Base-by-base conservation (phyloP, 768 basidiomycete species). In the Cystobasidium tubakii region DNA sequence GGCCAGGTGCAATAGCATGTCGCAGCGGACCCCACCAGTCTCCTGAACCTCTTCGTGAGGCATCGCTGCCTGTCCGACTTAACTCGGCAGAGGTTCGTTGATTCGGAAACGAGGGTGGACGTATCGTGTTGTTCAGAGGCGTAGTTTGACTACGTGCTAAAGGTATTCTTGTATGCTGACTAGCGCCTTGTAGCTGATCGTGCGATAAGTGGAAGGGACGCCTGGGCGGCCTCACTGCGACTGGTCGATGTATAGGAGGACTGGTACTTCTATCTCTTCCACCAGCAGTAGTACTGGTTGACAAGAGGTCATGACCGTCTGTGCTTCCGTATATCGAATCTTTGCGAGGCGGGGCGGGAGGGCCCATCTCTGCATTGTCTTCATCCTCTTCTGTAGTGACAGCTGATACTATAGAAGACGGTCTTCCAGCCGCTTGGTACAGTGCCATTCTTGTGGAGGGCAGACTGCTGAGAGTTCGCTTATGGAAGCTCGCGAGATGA, bases 1-100 rank as follows among this genome's bases (percentile, higher is more conserved):
- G 55, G 7, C 46, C 53, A 39, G 36, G n/a, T 54, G 36, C 53
- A 17, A 46, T 9, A 21, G 63, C 63, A 23, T 71, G 25, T 34
- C 69, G 53, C 9, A 71, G 54, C 17, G 69, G 69, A 12, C 54
- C 69, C 69, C 69, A 71, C 69, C 69, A 71, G n/a, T 71, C 69
- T 34, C n/a, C 42, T 23, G 54, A 31, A 21, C 36, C 19, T 25
- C 55, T 39, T 31, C 55, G 50, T 4, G 54, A 33, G 55, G 27
- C n/a, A 55, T 71, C 69, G 55, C 69, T 71, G 54, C 69, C 69
- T 31, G 69, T 25, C 34, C 69, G 69, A 23, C 29, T n/a, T 15
- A 71, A 55, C 23, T 71, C 69, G 27, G 36, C 55, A 1, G 69
- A 71, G 7, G 42, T 42, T 4, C 54, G 10, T 12, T 27, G 57